A percentile compares a stretch with the other conserved stretches of the same genome.
Evolutionary conservation across 2,329 filamentous ascomycete species (phyloP).

Genomic region (Venturia aucupariae): DNA sequence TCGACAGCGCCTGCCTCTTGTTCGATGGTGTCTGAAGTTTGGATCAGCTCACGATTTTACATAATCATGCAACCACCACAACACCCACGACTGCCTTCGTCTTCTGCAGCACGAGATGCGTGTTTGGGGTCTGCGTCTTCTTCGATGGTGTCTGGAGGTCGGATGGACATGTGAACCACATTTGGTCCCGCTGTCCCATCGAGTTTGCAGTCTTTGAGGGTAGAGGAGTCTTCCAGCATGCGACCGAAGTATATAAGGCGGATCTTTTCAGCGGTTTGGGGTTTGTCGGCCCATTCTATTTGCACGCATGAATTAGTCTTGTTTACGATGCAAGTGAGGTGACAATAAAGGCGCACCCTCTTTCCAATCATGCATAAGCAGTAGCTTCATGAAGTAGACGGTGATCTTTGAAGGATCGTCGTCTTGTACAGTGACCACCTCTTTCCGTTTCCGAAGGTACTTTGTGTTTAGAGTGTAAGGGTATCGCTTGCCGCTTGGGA

Average conservation of each 20-base stretch:
- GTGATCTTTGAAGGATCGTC: constrained; percentile 81
- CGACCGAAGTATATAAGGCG: constrained; percentile 87
- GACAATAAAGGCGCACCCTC: constrained; percentile 42
- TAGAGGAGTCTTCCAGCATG: constrained; percentile 78
- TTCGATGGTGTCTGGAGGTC: constrained; percentile 72
- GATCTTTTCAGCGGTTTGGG: constrained; percentile 80
- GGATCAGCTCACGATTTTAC: constrained; percentile 38
- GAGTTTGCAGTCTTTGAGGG: constrained; percentile 65
- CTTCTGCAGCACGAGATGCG: not conserved
- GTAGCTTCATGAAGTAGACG: constrained; percentile 86
- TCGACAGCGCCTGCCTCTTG: constrained; percentile 60
- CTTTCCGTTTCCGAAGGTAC: constrained; percentile 69
- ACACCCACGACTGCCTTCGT: not conserved
- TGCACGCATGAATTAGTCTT: constrained; percentile 14
- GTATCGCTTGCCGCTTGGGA: constrained; percentile 74
- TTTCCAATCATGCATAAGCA: constrained; percentile 89
- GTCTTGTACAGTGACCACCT: constrained; percentile 58
- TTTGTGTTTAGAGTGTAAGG: constrained; percentile 84
- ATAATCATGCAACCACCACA: not conserved
- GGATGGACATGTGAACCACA: constrained; percentile 90
- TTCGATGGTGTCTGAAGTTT: constrained; percentile 69
- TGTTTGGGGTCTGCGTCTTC: constrained; percentile 51
- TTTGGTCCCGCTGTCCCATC: constrained; percentile 61
- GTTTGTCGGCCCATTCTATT: constrained; percentile 77
- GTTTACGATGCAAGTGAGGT: not conserved